Evolutionary conservation across 1,284 basidiomycete genomes (phyloP).

Genomic region (Boletus austroedulis): DNA sequence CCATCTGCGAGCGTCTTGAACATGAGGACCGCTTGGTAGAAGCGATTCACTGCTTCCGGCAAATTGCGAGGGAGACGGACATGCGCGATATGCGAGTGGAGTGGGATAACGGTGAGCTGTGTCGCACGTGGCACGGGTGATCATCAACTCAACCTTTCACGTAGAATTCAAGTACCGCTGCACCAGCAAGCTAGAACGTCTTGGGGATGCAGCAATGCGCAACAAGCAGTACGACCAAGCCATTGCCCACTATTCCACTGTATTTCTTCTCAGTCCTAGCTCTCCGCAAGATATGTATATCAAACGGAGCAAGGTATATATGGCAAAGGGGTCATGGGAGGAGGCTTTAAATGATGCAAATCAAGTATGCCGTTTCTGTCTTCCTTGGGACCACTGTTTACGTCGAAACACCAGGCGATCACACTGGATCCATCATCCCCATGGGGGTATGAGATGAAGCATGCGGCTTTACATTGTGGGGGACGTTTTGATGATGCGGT

Average conservation of each 20-base stretch:
- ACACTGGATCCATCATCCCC: background rate
- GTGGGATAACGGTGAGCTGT: background rate
- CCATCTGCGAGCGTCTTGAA: background rate
- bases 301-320: background rate
- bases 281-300: no score
- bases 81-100: background rate
- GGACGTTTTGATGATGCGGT: background rate
- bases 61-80: background rate
- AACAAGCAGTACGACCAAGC: background rate
- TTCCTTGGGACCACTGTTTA: no score
- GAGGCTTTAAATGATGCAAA: background rate
- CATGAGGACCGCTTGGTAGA: background rate
- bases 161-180: background rate
- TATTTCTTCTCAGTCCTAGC: background rate
- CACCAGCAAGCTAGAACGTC: background rate
- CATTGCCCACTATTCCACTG: background rate
- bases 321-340: background rate
- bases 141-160: background rate
- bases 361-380: background rate
- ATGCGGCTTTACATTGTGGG: background rate
- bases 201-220: background rate
- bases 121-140: background rate
- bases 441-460: background rate
- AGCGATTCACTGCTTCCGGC: background rate
- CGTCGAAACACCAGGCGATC: no score